Conservation (phyloP, 2,329 filamentous ascomycete species). For the Hymenoscyphus fructigenus region DNA sequence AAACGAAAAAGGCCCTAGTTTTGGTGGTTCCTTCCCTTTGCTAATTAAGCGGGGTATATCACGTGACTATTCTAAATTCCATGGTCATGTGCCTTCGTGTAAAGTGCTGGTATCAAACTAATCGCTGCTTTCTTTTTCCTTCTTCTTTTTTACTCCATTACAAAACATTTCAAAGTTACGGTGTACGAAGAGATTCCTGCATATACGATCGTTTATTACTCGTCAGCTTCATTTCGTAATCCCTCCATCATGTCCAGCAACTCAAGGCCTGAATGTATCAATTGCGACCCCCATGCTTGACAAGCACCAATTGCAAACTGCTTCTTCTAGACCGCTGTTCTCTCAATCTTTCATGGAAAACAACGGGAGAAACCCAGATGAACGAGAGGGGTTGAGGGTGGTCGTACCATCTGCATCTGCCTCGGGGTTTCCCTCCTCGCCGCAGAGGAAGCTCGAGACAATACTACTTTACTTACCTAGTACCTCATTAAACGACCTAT, state of each 20-base stretch:
- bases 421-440: neutral
- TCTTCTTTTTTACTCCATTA: neutral
- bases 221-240: slow-evolving; percentile 1
- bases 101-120: neutral
- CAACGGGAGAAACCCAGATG: slow-evolving; percentile 3
- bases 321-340: neutral
- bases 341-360: neutral
- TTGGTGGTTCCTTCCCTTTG: neutral
- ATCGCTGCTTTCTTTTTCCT: neutral
- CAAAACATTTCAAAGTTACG: neutral
- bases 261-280: neutral
- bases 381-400: neutral
- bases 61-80: neutral
- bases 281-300: neutral
- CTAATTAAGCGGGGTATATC: neutral
- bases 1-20: neutral
- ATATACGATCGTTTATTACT: neutral
- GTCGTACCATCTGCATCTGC: neutral
- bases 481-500: neutral
- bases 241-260: neutral
- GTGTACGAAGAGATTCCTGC: neutral
- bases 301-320: slow-evolving; percentile 1
- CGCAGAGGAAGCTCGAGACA: neutral
- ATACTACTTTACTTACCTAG: neutral
- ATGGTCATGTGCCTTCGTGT: neutral